Conservation (phyloP, 2,329 filamentous ascomycete species). For the Lojkania enalia region DNA sequence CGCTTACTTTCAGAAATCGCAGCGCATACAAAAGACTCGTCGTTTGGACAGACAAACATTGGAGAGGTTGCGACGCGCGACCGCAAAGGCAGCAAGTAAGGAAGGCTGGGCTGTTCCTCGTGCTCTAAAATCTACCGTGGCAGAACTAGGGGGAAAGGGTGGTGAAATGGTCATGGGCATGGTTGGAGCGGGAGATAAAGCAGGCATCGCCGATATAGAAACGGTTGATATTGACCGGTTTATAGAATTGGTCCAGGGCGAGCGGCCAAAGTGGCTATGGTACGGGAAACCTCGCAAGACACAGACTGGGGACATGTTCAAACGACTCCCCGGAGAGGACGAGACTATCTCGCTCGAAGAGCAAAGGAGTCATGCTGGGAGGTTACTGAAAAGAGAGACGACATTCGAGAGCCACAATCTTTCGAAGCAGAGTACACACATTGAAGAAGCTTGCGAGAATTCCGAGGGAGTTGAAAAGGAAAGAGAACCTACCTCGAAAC, state of each 20-base stretch:
- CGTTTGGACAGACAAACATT: conserved; percentile 83
- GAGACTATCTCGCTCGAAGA: conserved; percentile 62
- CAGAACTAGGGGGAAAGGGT: conserved; percentile 89
- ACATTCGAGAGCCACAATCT: conserved; percentile 35
- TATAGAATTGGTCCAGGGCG: conserved; percentile 74
- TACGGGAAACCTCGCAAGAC: conserved; percentile 80
- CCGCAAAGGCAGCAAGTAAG: conserved; percentile 84
- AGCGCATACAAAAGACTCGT: conserved; percentile 77
- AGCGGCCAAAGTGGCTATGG: conserved; percentile 93
- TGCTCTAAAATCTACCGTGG: conserved; percentile 93
- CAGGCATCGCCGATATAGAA: conserved; percentile 88
- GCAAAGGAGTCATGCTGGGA: conserved; percentile 50
- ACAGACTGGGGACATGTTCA: conserved; percentile 43
- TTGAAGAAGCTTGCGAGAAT: conserved; percentile 32
- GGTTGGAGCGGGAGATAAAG: conserved; percentile 80
- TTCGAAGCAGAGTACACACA: conserved; percentile 31
- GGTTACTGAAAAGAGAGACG: conserved; percentile 56
- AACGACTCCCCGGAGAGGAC: conserved; percentile 42
- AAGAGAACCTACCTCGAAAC: conserved; percentile 55
- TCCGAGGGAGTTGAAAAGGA: conserved; percentile 50
- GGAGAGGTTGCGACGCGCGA: conserved; percentile 76
- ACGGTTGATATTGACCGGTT: conserved; percentile 88
- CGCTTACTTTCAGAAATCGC: conserved; percentile 83
- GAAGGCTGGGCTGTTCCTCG: conserved; percentile 92
- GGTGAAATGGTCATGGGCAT: conserved; percentile 96